A percentile compares a stretch with the other conserved stretches of the same genome.
Evolutionary conservation across 129 eudicot species (phyloP).

Genomic region (Glebionis coronaria): DNA sequence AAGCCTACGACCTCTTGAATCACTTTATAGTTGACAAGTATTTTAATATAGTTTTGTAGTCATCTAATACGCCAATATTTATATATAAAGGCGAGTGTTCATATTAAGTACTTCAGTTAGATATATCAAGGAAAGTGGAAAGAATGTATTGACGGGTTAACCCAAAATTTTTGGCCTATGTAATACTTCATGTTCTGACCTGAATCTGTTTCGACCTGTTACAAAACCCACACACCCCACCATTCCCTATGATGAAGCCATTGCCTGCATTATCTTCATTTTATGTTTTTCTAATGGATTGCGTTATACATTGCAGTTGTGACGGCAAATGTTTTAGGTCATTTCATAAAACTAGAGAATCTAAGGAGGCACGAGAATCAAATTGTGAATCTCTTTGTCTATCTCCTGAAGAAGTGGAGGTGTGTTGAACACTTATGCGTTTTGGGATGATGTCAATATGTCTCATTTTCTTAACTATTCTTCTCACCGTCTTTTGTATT

Average conservation of each 20-base stretch:
- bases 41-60: not conserved
- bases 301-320: constrained; percentile 40
- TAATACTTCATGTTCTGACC: not conserved
- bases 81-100: too few species aligned
- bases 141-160: not conserved
- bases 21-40: too few species aligned
- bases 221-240: not conserved
- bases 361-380: constrained; percentile 43
- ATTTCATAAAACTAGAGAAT: constrained; percentile 54
- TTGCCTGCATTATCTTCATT: not conserved
- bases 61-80: too few species aligned
- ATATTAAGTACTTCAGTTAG: too few species aligned
- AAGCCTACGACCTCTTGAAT: too few species aligned
- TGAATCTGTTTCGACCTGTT: not conserved
- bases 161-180: not conserved
- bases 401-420: constrained; percentile 39
- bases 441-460: not conserved
- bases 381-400: constrained; percentile 51
- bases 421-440: constrained; percentile 24
- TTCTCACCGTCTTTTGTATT: not conserved
- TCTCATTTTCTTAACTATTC: constrained; percentile 5
- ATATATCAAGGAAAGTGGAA: not conserved
- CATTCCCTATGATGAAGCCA: constrained; percentile 6
- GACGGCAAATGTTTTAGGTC: constrained; percentile 84
- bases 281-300: constrained; percentile 12